Base-by-base conservation (phyloP, 441 rosid genomes). In the Capsella rubella region DNA sequence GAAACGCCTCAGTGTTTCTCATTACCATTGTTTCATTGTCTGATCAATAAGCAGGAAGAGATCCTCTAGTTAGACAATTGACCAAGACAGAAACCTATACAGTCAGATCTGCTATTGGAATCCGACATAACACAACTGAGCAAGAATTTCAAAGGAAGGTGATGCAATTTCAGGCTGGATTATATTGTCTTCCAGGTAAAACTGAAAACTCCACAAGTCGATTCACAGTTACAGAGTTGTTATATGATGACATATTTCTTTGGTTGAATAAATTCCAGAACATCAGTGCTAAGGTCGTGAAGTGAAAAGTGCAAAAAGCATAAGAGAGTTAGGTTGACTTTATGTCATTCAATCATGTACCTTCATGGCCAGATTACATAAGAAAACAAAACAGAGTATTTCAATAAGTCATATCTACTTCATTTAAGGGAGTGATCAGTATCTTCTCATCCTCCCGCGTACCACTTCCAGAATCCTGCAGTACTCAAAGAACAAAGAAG, bases 401-500 rank as follows among this genome's bases (percentile, higher is more conserved):
- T 47, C 25, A 18, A 34, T 14, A 35, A 47, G 50, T 40, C 61
- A 39, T 52, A 39, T 60, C 50, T 45, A 45, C 50, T 32, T 31
- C 32, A 31, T 4, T 31, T 46, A 5, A 0, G 1, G 18, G 8
- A 64, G 40, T 12, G 15, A 55, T 56, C 29, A 8, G 6, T 10
- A 12, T 37, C 77, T 15, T 72, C 61, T 47, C 81, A 67, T 78
- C 4, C 15, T 32, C 1, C 1, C 53, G n/a, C 81, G 81, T 12
- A 87, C 96, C 27, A 79, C 56, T 40, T 90, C 90, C 4, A 92
- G 73, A 63, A 95, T 88, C 13, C 99, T 80, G 42, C 79, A 76
- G 71, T 80, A 95, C 72, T 95, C 94, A 43, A 46, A 95, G 79
- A 95, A 92, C 34, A 95, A 84, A 0, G 87, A 66, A 4, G 97